Percentiles rank a stretch among this genome's conserved stretches.
Conservation (phyloP, 202 grass and related monocot species). For the Zoysia matrella region DNA sequence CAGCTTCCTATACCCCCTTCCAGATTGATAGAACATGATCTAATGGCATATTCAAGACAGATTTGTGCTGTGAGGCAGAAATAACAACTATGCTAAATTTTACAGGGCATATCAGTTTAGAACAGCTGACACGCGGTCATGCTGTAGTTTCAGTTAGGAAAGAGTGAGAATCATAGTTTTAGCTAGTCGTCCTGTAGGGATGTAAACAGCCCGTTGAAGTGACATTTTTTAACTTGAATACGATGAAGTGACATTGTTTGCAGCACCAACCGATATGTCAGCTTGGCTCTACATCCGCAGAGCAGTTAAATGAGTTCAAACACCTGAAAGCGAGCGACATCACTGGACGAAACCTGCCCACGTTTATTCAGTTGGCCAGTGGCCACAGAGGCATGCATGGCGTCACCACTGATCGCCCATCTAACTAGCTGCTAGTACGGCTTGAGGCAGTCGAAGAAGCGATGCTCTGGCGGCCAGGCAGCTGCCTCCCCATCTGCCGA, state of each 20-base stretch:
- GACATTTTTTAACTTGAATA: neutral
- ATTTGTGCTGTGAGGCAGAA: neutral
- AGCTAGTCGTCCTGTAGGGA: neutral
- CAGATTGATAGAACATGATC: neutral
- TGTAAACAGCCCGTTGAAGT: neutral
- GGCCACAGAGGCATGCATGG: too few species aligned
- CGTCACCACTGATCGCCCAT: too few species aligned
- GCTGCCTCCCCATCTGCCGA: neutral
- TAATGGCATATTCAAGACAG: neutral
- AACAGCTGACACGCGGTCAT: neutral
- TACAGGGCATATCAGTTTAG: neutral
- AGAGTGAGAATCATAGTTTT: too few species aligned
- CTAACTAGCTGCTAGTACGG: conserved; percentile 49
- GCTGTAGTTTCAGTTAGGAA: too few species aligned
- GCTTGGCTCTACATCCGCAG: too few species aligned
- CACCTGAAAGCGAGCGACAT: too few species aligned
- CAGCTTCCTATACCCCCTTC: neutral
- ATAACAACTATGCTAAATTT: neutral
- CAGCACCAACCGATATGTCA: neutral
- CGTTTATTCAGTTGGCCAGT: conserved; percentile 28
- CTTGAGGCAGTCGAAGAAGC: conserved; percentile 63
- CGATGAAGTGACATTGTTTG: neutral
- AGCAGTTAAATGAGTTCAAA: neutral
- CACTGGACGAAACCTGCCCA: neutral
- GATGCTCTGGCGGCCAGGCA: conserved; percentile 31